A percentile compares a stretch with the other conserved stretches of the same genome.
Conservation (phyloP, 31 red algal genomes). For the Bonnemaisonia californica region DNA sequence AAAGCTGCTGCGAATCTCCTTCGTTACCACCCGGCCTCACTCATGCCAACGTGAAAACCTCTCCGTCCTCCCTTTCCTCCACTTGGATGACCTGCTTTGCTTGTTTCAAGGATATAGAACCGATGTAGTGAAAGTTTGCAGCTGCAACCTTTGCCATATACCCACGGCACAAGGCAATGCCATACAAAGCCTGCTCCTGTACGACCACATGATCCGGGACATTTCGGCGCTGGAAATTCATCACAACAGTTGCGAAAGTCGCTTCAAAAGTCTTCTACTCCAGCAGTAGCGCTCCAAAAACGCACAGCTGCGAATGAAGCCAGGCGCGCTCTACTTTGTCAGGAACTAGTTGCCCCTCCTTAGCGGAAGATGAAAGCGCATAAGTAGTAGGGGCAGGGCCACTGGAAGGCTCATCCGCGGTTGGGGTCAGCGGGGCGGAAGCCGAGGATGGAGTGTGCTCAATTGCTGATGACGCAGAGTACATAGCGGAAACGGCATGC, state of each 20-base stretch:
- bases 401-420: no score
- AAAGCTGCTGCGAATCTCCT: constrained; percentile 2
- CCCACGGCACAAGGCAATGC: background rate
- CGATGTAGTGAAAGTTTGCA: background rate
- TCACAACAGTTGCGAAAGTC: constrained; percentile 1
- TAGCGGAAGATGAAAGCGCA: no score
- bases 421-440: no score
- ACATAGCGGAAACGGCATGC: no score
- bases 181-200: background rate
- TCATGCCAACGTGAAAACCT: background rate
- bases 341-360: constrained; percentile 15
- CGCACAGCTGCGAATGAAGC: constrained; percentile 3
- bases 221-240: background rate
- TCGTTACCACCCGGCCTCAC: background rate
- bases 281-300: background rate
- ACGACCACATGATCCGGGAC: background rate
- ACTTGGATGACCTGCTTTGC: background rate
- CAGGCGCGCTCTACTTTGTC: constrained; percentile 31
- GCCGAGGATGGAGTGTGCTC: no score
- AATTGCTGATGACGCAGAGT: no score
- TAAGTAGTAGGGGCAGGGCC: no score
- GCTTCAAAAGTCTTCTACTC: constrained; percentile 8
- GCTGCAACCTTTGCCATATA: constrained; percentile 11
- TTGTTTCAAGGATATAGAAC: background rate
- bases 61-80: background rate